Percentiles rank a stretch among this genome's conserved stretches.
phyloP scores from a whole-genome alignment of 768 basidiomycete genomes.

The Pisolithus marmoratus region DNA sequence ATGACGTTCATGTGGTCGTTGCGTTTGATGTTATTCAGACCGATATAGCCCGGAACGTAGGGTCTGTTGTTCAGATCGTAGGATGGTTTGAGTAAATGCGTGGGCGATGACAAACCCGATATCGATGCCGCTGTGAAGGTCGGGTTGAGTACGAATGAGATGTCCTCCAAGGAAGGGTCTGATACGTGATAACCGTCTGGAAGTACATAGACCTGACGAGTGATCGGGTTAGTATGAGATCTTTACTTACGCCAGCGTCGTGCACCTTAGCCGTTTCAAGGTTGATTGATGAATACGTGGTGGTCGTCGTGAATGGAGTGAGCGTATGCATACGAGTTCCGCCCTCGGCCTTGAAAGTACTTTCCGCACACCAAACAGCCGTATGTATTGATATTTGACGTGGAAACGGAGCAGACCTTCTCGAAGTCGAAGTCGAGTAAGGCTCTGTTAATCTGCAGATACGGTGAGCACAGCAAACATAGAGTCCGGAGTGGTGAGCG shows the following conservation, averaged over 20 bases:
- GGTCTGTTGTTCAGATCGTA: conserved; percentile 79
- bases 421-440: conserved; percentile 98
- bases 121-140: conserved; percentile 66
- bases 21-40: conserved; percentile 94
- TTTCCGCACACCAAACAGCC: conserved; percentile 97
- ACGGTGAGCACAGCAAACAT: conserved; percentile 13
- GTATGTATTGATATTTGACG: conserved; percentile 96
- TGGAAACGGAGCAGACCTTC: conserved; percentile 94
- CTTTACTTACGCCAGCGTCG: conserved; percentile 13
- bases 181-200: conserved; percentile 96
- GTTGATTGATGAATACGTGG: conserved; percentile 98
- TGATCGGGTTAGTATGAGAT: conserved; percentile 12
- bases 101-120: conserved; percentile 49
- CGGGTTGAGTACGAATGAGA: conserved; percentile 84
- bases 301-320: conserved; percentile 98
- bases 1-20: conserved; percentile 99
- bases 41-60: conserved; percentile 91
- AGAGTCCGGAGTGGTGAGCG: conserved; percentile 26
- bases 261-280: conserved; percentile 86
- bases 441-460: conserved; percentile 75
- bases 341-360: conserved; percentile 96
- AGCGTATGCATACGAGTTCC: conserved; percentile 89
- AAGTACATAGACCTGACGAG: conserved; percentile 82
- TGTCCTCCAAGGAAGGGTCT: conserved; percentile 95
- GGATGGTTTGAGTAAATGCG: conserved; percentile 63